These are phyloP conservation scores for Leptographium galeiforme DNA, from an alignment of 2,329 filamentous ascomycete genomes.

Conservation along the genomic window DNA sequence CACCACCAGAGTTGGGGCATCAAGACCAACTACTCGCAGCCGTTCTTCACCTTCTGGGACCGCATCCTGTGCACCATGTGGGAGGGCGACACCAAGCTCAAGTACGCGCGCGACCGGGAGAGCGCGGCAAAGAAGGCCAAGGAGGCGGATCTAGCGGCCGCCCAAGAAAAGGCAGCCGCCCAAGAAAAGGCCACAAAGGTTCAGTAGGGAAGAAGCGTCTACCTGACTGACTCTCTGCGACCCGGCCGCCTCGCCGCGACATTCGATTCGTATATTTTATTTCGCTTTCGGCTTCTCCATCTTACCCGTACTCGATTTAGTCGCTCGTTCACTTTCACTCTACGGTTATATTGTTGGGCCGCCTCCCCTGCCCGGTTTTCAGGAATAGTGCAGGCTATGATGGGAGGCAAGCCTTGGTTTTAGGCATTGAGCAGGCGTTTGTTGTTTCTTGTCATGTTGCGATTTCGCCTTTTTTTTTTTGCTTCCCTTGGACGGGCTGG, in stretches of 20 bases:
- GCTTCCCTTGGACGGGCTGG: not conserved
- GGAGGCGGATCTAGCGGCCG: not conserved
- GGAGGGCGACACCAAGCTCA: constrained; percentile 44
- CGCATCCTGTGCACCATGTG: constrained; percentile 68
- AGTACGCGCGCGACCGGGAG: constrained; percentile 27
- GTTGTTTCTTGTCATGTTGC: not conserved
- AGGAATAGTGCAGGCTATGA: not conserved
- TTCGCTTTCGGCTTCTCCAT: not conserved
- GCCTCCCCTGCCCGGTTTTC: not conserved
- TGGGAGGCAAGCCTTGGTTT: not conserved
- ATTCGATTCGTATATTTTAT: not conserved
- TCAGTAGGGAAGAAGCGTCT: not conserved
- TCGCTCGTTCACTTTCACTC: constrained; percentile 1
- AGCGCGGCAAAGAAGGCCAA: constrained; percentile 16
- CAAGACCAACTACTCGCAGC: constrained; percentile 86
- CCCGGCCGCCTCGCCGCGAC: too few relatives aligned
- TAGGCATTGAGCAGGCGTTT: constrained; percentile 1
- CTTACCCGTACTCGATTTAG: constrained; percentile 1
- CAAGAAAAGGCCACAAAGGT: not conserved
- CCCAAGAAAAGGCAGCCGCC: not conserved
- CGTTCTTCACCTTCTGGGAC: constrained; percentile 96
- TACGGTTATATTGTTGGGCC: not conserved
- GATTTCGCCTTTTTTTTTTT: not conserved
- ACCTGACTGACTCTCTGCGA: not conserved
- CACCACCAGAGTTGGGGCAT: constrained; percentile 99